Evolutionary conservation across 164 flowering plant species (phyloP), one percentile per base, ranked within the genome.

Genomic region (Stephania cephalantha): DNA sequence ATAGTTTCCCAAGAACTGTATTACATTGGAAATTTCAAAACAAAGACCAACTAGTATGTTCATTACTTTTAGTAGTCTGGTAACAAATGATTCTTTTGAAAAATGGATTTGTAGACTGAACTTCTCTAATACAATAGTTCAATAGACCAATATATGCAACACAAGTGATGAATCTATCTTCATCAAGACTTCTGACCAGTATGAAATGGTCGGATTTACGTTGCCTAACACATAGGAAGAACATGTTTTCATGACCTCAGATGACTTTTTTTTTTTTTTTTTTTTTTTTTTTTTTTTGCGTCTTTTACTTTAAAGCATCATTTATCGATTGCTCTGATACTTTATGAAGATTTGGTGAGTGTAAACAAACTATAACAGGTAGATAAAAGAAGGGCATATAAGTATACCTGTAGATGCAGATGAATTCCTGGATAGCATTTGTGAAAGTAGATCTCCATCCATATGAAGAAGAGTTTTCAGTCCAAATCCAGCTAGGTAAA

Each of bases 401-500:
- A 66, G 69, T 30, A 1, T 87, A 90, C 95, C 94, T 90, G 85
- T 77, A 75, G 77, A 67, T 44, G 73, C 52, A 22, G 58, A 35
- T 31, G 78, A 76, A 42, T 45, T 76, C 45, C 74, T 70, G 69
- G 79, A 79, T 67, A 74, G n/a, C 72, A 77, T 79, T 72, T 81
- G 75, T 30, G 78, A 80, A 78, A 75, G 70, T 76, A 83, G 76
- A 76, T 79, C 83, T 77, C 80, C 78, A 20, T 73, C 78, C 77
- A 84, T 69, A 46, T 83, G 84, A 25, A 75, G 15, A 77, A 93
- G 81, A 61, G 78, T 75, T 65, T 80, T 83, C 74, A 90, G 73
- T 35, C 99, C 99, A 46, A 85, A 95, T 46, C 91, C 97, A 20
- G 88, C 83, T 75, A 95, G 78, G 65, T 79, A 92, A 45, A 95